phyloP scores from a whole-genome alignment of 306 rosid genomes.

The Macrotyloma uniflorum region DNA sequence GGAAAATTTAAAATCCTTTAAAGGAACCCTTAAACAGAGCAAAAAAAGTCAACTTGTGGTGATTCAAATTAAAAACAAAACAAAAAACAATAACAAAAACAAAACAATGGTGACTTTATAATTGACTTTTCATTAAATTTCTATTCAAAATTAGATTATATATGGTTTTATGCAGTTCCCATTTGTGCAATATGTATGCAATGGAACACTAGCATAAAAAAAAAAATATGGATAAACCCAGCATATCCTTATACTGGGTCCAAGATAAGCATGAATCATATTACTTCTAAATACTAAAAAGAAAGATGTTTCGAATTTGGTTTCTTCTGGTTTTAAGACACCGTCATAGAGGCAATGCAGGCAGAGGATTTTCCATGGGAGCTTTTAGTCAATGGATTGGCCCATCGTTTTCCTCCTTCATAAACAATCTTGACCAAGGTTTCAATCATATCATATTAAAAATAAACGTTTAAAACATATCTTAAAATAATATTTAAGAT shows the following conservation, averaged over 20 bases:
- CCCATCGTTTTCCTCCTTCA: not conserved
- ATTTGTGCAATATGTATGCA: not conserved
- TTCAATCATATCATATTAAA: not conserved
- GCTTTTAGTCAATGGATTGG: slow-evolving; percentile 1
- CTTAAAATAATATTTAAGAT: too few species aligned
- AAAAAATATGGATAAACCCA: not conserved
- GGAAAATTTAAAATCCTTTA: not conserved
- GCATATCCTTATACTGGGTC: not conserved
- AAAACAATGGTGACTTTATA: slow-evolving; percentile 13
- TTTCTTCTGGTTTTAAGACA: slow-evolving; percentile 16
- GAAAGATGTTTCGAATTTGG: slow-evolving; percentile 29
- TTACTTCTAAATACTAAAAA: not conserved
- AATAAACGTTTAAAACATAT: not conserved
- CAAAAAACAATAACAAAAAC: not conserved
- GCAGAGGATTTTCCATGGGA: slow-evolving; percentile 30
- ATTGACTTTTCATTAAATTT: not conserved
- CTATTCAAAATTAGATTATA: not conserved
- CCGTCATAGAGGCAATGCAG: not conserved
- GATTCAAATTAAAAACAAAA: not conserved
- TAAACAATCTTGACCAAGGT: not conserved
- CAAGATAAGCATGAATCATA: slow-evolving; percentile 17
- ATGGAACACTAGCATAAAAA: not conserved
- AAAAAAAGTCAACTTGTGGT: slow-evolving; percentile 7
- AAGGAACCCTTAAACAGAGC: slow-evolving; percentile 1
- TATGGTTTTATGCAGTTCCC: not conserved